Conservation (phyloP, 2,329 filamentous ascomycete genomes). For the Pyricularia pennisetigena region DNA sequence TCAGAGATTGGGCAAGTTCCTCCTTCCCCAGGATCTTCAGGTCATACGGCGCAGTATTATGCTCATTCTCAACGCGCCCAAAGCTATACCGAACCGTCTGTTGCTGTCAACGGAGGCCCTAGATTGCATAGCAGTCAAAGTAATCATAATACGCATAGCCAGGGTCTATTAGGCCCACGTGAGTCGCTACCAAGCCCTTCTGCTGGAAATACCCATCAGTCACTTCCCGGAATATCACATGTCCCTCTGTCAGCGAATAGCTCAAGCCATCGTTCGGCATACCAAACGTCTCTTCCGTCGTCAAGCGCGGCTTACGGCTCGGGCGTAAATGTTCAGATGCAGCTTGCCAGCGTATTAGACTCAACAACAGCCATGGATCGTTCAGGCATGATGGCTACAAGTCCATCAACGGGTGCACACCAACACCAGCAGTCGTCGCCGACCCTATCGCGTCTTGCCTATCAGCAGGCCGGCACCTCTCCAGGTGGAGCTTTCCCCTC, state of each 20-base stretch:
- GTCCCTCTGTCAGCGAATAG: not conserved
- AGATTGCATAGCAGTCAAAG: not conserved
- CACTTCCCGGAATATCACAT: not conserved
- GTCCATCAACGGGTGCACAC: not conserved
- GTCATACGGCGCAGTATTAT: not conserved
- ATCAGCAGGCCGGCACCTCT: slow-evolving; percentile 6
- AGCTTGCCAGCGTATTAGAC: slow-evolving; percentile 11
- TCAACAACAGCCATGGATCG: slow-evolving; percentile 6
- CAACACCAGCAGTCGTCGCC: not conserved
- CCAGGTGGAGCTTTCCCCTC: not conserved
- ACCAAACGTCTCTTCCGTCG: slow-evolving; percentile 5
- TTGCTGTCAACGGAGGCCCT: not conserved
- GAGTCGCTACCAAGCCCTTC: not conserved
- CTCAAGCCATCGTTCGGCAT: not conserved
- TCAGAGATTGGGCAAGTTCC: not conserved
- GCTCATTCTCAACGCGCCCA: not conserved
- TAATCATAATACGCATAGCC: not conserved
- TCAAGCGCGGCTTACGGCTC: not conserved
- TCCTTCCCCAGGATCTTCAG: not conserved
- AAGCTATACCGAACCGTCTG: slow-evolving; percentile 1
- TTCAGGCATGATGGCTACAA: not conserved
- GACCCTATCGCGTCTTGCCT: not conserved
- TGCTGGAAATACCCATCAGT: not conserved
- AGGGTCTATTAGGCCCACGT: not conserved
- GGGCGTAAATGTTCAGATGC: slow-evolving; percentile 8